Conservation (phyloP, 1,284 basidiomycete species). For the Leccinum griseonigrum region DNA sequence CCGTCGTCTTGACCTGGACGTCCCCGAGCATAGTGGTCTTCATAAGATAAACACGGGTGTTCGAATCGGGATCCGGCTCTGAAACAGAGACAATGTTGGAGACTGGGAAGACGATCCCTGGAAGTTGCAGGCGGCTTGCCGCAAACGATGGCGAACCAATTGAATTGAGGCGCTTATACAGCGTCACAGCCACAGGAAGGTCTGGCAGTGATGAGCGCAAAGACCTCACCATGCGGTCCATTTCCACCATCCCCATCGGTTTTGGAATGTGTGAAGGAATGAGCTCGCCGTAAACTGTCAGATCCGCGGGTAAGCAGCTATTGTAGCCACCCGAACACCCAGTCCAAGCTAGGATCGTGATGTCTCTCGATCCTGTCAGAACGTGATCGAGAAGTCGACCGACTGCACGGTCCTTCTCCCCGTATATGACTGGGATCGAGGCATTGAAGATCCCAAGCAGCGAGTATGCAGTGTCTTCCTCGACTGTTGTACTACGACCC, state of each 20-base stretch:
- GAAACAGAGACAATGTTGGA: neutral
- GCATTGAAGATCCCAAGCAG: slow-evolving; percentile 15
- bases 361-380: slow-evolving; percentile 7
- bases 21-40: neutral
- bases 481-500: slow-evolving; percentile 5
- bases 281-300: slow-evolving; percentile 8
- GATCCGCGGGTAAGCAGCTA: slow-evolving; percentile 11
- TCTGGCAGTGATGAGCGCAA: neutral
- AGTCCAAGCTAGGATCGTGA: slow-evolving; percentile 16
- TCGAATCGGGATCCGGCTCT: neutral
- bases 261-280: neutral
- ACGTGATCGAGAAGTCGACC: slow-evolving; percentile 16
- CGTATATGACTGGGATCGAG: slow-evolving; percentile 8
- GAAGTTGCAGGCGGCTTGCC: neutral
- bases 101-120: neutral
- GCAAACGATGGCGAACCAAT: neutral
- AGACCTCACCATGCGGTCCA: neutral
- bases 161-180: neutral
- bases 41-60: neutral
- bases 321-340: slow-evolving; percentile 4
- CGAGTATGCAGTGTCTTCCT: slow-evolving; percentile 18
- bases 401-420: slow-evolving; percentile 10
- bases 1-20: neutral
- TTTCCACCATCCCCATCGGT: neutral
- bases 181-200: neutral